A percentile compares a stretch with the other conserved stretches of the same genome.
These are phyloP conservation scores for Salix brachista DNA, from an alignment of 345 rosid species.

Conservation along the genomic window DNA sequence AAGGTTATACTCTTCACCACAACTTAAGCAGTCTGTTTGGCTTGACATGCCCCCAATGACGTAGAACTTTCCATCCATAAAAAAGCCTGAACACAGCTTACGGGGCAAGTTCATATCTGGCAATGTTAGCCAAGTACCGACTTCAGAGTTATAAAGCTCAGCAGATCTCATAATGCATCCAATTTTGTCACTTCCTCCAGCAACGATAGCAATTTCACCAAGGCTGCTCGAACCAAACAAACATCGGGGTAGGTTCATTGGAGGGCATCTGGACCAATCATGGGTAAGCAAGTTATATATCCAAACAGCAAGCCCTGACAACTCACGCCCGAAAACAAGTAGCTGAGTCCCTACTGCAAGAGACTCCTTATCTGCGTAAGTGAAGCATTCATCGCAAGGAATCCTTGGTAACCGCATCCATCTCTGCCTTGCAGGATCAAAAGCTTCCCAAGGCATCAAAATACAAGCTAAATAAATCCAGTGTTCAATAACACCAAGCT, in stretches of 20 bases:
- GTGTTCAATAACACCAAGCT: conserved; percentile 45
- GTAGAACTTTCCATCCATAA: conserved; percentile 76
- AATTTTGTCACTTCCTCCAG: conserved; percentile 67
- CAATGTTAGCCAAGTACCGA: conserved; percentile 65
- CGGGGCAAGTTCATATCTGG: conserved; percentile 69
- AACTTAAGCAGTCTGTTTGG: conserved; percentile 52
- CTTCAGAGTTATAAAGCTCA: conserved; percentile 59
- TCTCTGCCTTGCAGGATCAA: conserved; percentile 51
- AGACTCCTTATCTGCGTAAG: conserved; percentile 76
- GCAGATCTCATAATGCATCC: conserved; percentile 57
- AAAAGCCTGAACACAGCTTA: conserved; percentile 73
- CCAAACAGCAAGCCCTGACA: conserved; percentile 69
- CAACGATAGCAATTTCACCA: conserved; percentile 61
- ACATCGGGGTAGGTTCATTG: conserved; percentile 69
- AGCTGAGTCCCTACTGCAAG: conserved; percentile 69
- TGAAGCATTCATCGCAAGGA: conserved; percentile 84
- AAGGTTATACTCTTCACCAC: conserved; percentile 67
- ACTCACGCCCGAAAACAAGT: conserved; percentile 71
- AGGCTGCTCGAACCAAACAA: conserved; percentile 73
- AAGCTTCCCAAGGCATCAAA: conserved; percentile 76
- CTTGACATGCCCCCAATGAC: conserved; percentile 77
- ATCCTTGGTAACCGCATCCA: conserved; percentile 77
- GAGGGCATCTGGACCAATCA: conserved; percentile 63
- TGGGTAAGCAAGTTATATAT: conserved; percentile 53
- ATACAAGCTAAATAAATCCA: conserved; percentile 75